Conservation (phyloP, 768 basidiomycete species). For the Suillus weaverae region DNA sequence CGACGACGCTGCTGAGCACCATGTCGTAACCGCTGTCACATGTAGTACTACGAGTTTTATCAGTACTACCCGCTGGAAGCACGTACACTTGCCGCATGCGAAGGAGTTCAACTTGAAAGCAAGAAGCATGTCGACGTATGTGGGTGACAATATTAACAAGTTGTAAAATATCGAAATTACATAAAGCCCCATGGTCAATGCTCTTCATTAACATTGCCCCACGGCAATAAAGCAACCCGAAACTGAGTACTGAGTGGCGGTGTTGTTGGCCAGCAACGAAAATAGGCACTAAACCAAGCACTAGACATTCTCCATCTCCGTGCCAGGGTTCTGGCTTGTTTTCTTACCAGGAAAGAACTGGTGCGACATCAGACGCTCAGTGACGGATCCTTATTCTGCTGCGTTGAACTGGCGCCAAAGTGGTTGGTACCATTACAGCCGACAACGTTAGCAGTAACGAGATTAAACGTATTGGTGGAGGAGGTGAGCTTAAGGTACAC, state of each 20-base stretch:
- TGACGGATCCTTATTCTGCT: not conserved
- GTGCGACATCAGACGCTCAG: not conserved
- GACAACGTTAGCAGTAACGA: conserved; percentile 3
- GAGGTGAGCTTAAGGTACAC: not conserved
- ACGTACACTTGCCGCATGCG: not conserved
- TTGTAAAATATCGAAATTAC: not conserved
- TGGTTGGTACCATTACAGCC: not conserved
- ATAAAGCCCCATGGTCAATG: not conserved
- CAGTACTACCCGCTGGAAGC: not conserved
- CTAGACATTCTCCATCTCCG: not conserved
- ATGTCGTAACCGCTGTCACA: not conserved
- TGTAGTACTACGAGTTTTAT: not conserved
- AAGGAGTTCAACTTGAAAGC: not conserved
- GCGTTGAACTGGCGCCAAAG: not conserved
- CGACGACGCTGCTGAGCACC: not conserved
- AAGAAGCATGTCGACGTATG: not conserved
- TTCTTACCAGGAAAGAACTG: not conserved
- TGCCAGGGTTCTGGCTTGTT: not conserved
- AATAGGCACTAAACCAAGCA: not conserved
- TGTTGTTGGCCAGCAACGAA: conserved; percentile 3
- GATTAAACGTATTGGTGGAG: not conserved
- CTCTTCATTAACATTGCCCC: not conserved
- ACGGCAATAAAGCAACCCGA: not conserved
- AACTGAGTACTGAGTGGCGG: not conserved
- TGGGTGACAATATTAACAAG: not conserved